Evolutionary conservation across 2,329 filamentous ascomycete genomes (phyloP).

Genomic region (Fusarium sp.): DNA sequence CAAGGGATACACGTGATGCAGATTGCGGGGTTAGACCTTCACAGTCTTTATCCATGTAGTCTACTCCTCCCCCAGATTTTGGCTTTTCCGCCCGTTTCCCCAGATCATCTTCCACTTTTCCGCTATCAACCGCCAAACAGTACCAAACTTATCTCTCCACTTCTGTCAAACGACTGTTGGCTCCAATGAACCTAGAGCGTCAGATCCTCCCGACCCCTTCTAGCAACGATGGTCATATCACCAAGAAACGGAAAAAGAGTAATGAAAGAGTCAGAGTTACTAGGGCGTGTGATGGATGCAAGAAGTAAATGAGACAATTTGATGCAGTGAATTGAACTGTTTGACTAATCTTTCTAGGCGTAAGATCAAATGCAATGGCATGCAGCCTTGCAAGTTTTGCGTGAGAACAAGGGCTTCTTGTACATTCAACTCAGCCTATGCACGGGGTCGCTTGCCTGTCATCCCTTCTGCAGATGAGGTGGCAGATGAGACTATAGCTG

Average conservation of each 20-base stretch:
- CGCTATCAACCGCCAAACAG: not conserved
- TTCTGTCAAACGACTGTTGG: not conserved
- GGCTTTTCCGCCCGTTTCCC: constrained; percentile 17
- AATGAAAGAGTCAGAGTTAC: constrained; percentile 43
- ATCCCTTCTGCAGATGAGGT: constrained; percentile 32
- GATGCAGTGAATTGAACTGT: not conserved
- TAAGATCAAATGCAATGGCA: constrained; percentile 46
- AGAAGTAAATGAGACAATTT: constrained; percentile 34
- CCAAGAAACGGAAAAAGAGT: constrained; percentile 44
- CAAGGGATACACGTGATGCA: constrained; percentile 13
- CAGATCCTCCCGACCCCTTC: constrained; percentile 18
- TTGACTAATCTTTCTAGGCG: constrained; percentile 35
- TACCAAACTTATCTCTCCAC: not conserved
- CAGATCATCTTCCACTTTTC: constrained; percentile 17
- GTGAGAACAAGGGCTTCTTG: constrained; percentile 34
- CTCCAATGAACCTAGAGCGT: constrained; percentile 29
- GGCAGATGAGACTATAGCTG: constrained; percentile 8
- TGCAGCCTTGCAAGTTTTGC: constrained; percentile 45
- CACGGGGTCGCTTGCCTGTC: constrained; percentile 40
- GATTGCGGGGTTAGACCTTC: constrained; percentile 10
- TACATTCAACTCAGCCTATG: constrained; percentile 45
- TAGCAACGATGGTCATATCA: constrained; percentile 1
- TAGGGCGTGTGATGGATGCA: constrained; percentile 46
- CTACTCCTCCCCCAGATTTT: constrained; percentile 7
- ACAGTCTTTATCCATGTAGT: constrained; percentile 17